These are phyloP conservation scores for Macrophomina tecta DNA, from an alignment of 2,329 filamentous ascomycete species.

Conservation along the genomic window DNA sequence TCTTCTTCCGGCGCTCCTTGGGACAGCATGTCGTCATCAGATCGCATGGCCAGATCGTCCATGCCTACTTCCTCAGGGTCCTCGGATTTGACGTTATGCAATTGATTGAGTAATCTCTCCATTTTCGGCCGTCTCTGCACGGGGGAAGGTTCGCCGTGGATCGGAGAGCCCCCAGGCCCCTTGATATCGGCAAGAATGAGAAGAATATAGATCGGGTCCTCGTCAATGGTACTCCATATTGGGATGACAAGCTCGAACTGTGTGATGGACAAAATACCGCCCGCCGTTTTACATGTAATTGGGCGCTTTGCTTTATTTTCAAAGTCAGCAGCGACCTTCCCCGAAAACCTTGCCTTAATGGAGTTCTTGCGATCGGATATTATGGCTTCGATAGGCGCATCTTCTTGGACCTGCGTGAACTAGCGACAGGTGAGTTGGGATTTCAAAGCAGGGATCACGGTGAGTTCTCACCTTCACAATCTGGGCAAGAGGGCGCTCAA, in stretches of 20 bases:
- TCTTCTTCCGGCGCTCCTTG: neutral
- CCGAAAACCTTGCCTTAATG: conserved; percentile 33
- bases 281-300: neutral
- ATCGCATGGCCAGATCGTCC: neutral
- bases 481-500: conserved; percentile 32
- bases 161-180: neutral
- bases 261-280: conserved; percentile 30
- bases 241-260: conserved; percentile 9
- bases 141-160: neutral
- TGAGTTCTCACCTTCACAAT: conserved; percentile 34
- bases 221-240: neutral
- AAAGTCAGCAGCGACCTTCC: conserved; percentile 30
- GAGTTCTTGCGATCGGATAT: conserved; percentile 39
- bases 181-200: neutral
- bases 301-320: conserved; percentile 6
- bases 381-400: conserved; percentile 31
- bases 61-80: neutral
- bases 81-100: neutral
- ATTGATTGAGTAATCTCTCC: neutral
- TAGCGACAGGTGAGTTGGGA: neutral
- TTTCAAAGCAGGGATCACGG: neutral
- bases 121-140: neutral
- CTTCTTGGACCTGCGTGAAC: conserved; percentile 28
- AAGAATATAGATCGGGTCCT: conserved; percentile 2
- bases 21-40: conserved; percentile 1